These are phyloP conservation scores for Fusarium floridanum DNA, from an alignment of 2,329 filamentous ascomycete species.

Conservation along the genomic window DNA sequence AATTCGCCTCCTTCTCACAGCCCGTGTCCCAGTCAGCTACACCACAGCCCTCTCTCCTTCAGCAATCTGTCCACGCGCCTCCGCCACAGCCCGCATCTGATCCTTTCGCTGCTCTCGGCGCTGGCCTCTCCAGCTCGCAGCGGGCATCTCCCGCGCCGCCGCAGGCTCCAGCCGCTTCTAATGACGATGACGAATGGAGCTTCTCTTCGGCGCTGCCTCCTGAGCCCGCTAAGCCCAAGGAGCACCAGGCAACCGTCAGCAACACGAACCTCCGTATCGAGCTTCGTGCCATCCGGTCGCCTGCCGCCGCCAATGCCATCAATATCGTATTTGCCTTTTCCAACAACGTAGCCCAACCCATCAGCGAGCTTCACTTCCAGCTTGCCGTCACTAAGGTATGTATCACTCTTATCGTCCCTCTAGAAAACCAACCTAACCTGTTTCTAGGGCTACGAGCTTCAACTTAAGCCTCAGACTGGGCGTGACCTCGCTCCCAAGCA, in stretches of 20 bases:
- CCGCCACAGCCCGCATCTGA: conserved; percentile 60
- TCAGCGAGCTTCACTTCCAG: conserved; percentile 89
- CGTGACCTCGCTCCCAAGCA: conserved; percentile 80
- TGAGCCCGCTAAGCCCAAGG: conserved; percentile 66
- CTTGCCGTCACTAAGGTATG: conserved; percentile 91
- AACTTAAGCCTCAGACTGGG: conserved; percentile 87
- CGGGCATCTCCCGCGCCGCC: conserved; percentile 46
- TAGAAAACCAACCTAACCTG: conserved; percentile 8
- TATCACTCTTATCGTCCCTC: neutral
- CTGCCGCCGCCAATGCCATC: conserved; percentile 68
- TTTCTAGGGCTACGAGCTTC: conserved; percentile 79
- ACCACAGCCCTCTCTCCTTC: conserved; percentile 63
- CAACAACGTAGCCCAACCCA: conserved; percentile 78
- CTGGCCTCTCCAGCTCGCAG: conserved; percentile 40
- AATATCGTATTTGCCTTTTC: conserved; percentile 84
- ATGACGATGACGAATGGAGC: conserved; percentile 91
- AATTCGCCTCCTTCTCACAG: conserved; percentile 69
- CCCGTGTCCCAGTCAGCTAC: conserved; percentile 65
- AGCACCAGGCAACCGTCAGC: conserved; percentile 75
- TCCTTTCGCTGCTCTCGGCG: conserved; percentile 66
- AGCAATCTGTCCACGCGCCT: conserved; percentile 61
- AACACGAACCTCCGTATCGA: conserved; percentile 79
- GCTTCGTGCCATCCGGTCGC: conserved; percentile 75
- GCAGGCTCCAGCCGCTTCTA: conserved; percentile 50
- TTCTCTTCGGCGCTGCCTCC: conserved; percentile 88